Percentiles rank a stretch among this genome's conserved stretches.
Evolutionary conservation across 2,329 filamentous ascomycete genomes (phyloP).

Genomic region (Hymenoscyphus fraxineus): DNA sequence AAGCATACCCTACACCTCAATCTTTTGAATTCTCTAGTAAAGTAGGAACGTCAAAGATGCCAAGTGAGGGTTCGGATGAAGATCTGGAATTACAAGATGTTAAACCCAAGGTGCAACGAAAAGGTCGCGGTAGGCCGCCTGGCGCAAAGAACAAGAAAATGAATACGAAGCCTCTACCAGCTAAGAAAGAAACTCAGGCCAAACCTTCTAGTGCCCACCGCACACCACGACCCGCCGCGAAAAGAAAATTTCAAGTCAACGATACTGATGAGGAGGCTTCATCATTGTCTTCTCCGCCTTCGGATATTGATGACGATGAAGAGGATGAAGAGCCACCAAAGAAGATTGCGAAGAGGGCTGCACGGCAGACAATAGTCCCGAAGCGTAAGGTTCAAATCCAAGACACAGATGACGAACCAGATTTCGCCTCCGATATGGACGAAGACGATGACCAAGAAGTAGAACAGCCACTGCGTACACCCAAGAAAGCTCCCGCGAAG

Average conservation of each 20-base stretch:
- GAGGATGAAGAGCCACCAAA: conserved; percentile 16
- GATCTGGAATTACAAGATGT: conserved; percentile 19
- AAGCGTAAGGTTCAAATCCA: background rate
- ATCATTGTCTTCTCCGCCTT: conserved; percentile 13
- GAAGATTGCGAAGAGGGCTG: conserved; percentile 10
- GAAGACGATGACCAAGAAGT: background rate
- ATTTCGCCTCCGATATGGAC: background rate
- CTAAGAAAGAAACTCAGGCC: conserved; percentile 14
- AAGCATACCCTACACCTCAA: conserved; percentile 26
- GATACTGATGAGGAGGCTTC: conserved; percentile 21
- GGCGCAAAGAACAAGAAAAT: conserved; percentile 18
- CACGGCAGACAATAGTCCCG: background rate
- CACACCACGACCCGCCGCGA: background rate
- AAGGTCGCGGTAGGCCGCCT: conserved; percentile 23
- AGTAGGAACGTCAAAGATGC: background rate
- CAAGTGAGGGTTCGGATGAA: conserved; percentile 13
- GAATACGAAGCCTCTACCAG: conserved; percentile 4
- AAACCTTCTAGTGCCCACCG: conserved; percentile 9
- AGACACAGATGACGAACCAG: conserved; percentile 5
- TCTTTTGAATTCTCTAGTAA: conserved; percentile 17
- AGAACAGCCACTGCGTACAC: background rate
- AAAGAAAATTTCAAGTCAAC: conserved; percentile 16
- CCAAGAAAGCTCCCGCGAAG: conserved; percentile 1
- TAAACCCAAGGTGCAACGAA: conserved; percentile 10
- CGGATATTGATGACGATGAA: conserved; percentile 10